Base-by-base conservation (phyloP, 148 eudicot genomes). In the Rhododendron ovatum region DNA sequence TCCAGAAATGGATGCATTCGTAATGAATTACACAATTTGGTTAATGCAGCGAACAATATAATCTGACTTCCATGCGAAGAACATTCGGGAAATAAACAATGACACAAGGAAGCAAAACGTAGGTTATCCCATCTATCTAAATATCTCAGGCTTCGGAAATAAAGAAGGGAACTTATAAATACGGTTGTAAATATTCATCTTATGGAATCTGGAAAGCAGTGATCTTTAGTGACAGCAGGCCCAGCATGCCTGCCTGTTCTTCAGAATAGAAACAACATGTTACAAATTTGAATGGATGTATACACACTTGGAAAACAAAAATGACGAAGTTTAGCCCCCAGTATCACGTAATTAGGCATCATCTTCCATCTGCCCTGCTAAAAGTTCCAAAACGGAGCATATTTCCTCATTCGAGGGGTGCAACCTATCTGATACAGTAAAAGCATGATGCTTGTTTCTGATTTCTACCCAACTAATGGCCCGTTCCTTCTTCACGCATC, bases 381-480 rank as follows among this genome's bases (percentile, higher is more conserved):
- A 87, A 83, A 84, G 85, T 78, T 88, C 86, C 86, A 86, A 86
- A 35, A 81, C 59, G 35, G 78, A 83, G 63, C 78, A 48, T 63
- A 83, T 41, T 17, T 87, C 90, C 13, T 82, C 88, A 81, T 74
- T 81, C 33, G 71, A 85, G 65, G 71, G 65, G 76, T 88, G 85
- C 79, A 78, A 90, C 79, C 77, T 80, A 75, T 88, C 83, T 12
- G 79, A 50, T 77, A 84, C 85, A 50, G 82, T 85, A 84, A 88
- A 79, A 84, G 91, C 83, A 39, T 86, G 89, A 81, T 88, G 67
- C 76, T 87, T 90, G 82, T 86, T 83, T 78, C 86, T 89, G 50
- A 82, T 81, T 84, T 92, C 93, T 89, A 91, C 88, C 95, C 94
- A 94, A 78, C 94, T 92, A 89, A 91, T 81, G 35, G 88, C 93